These are phyloP conservation scores for Aureobasidium sp. DNA, from an alignment of 2,329 filamentous ascomycete genomes.

Conservation along the genomic window DNA sequence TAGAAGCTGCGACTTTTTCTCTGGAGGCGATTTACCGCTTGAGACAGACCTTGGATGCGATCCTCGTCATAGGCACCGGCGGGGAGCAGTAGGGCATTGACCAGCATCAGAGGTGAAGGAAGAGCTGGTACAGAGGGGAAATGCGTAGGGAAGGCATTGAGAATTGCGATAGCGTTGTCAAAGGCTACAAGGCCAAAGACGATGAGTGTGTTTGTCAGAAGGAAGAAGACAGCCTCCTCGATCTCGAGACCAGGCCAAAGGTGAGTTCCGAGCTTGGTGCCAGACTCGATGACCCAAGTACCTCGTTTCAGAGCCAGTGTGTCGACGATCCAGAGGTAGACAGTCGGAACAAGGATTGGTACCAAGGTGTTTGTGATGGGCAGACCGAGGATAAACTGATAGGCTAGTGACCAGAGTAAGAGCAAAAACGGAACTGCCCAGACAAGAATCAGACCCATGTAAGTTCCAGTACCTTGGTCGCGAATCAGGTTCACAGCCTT, in stretches of 20 bases:
- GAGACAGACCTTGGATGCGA: conserved; percentile 51
- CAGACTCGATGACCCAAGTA: conserved; percentile 63
- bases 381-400: conserved; percentile 55
- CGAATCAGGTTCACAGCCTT: conserved; percentile 41
- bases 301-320: conserved; percentile 60
- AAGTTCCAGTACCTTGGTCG: conserved; percentile 49
- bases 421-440: conserved; percentile 63
- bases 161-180: conserved; percentile 60
- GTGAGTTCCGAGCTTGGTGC: conserved; percentile 58
- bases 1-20: conserved; percentile 69
- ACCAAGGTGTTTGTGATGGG: conserved; percentile 51
- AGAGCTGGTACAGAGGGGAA: conserved; percentile 47
- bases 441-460: conserved; percentile 61
- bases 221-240: conserved; percentile 69
- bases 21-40: conserved; percentile 52
- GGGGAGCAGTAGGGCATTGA: conserved; percentile 47
- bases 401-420: conserved; percentile 56
- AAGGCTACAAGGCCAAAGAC: conserved; percentile 63
- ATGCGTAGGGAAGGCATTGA: conserved; percentile 54
- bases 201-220: conserved; percentile 61
- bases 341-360: conserved; percentile 56
- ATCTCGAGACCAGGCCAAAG: conserved; percentile 62
- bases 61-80: conserved; percentile 49
- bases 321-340: conserved; percentile 68
- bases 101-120: conserved; percentile 44